phyloP scores from a whole-genome alignment of 768 basidiomycete genomes.

The Galerina marginata region DNA sequence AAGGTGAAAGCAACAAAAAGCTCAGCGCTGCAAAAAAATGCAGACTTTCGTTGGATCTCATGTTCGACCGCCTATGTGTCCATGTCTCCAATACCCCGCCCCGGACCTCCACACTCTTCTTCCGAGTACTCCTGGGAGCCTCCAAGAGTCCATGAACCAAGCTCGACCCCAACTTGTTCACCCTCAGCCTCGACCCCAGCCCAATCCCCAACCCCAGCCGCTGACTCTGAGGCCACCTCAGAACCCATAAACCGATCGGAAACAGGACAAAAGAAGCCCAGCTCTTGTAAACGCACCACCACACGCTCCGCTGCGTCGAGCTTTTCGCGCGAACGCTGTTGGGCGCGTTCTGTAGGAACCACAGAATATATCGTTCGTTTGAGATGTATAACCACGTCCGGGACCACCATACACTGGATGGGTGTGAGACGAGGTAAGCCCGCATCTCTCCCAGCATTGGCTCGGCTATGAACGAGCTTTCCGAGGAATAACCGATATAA shows the following conservation, averaged over 20 bases:
- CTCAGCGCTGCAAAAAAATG: slow-evolving; percentile 1
- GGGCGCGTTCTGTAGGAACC: slow-evolving; percentile 2
- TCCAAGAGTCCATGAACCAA: background rate
- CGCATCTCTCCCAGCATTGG: slow-evolving; percentile 17
- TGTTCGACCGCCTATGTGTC: background rate
- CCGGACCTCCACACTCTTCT: background rate
- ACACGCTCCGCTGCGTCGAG: slow-evolving; percentile 10
- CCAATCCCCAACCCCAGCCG: background rate
- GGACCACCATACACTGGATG: slow-evolving; percentile 29
- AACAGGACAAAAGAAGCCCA: background rate
- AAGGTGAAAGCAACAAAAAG: slow-evolving; percentile 1
- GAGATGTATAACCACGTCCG: slow-evolving; percentile 29
- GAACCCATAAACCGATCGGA: background rate
- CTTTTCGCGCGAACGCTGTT: slow-evolving; percentile 17
- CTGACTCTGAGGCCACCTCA: background rate
- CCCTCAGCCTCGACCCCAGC: background rate
- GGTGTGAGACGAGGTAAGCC: background rate
- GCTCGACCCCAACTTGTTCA: background rate
- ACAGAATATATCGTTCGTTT: slow-evolving; percentile 19
- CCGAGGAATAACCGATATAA: slow-evolving; percentile 2
- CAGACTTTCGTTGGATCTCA: slow-evolving; percentile 9
- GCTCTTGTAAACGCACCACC: slow-evolving; percentile 15
- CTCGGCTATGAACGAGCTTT: slow-evolving; percentile 28
- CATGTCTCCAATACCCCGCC: background rate
- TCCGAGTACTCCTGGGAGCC: background rate